Percentiles rank a stretch among this genome's conserved stretches.
These are phyloP conservation scores for Chondrus crispus DNA, from an alignment of 23 red algal genomes.

Conservation along the genomic window DNA sequence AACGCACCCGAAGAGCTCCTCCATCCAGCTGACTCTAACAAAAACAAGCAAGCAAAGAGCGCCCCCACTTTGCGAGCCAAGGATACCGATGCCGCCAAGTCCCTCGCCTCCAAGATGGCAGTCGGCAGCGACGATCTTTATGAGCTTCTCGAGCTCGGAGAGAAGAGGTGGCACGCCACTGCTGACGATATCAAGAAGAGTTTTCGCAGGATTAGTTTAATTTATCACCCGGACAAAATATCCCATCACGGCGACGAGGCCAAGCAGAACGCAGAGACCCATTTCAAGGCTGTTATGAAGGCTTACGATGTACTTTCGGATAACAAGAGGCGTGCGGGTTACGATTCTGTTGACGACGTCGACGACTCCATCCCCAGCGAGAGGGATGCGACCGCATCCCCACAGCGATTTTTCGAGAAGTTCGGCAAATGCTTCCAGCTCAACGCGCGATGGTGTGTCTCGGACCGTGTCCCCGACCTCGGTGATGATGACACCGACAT, in stretches of 20 bases:
- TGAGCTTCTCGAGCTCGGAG: conserved; percentile 72
- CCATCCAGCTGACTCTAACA: background rate
- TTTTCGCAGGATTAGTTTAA: conserved; percentile 66
- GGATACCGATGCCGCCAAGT: conserved; percentile 21
- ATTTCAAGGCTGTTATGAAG: conserved; percentile 75
- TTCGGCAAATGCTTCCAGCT: conserved; percentile 57
- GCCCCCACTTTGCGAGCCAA: background rate
- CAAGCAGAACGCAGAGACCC: conserved; percentile 43
- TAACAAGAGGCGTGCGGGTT: conserved; percentile 67
- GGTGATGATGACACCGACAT: conserved; percentile 56
- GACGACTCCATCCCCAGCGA: conserved; percentile 81
- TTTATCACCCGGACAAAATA: conserved; percentile 88
- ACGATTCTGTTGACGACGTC: conserved; percentile 85
- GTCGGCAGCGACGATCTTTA: conserved; percentile 72
- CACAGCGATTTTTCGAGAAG: conserved; percentile 54
- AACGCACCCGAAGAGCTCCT: background rate
- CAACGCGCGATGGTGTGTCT: conserved; percentile 77
- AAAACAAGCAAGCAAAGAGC: background rate
- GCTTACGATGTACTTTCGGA: conserved; percentile 78
- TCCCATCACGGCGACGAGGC: conserved; percentile 66
- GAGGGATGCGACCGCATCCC: conserved; percentile 47
- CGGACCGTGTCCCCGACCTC: conserved; percentile 67
- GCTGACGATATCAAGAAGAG: conserved; percentile 81
- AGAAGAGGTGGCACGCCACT: conserved; percentile 78
- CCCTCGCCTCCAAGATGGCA: conserved; percentile 49